Conservation (phyloP, 1,284 basidiomycete genomes). For the Chalciporus sp. region DNA sequence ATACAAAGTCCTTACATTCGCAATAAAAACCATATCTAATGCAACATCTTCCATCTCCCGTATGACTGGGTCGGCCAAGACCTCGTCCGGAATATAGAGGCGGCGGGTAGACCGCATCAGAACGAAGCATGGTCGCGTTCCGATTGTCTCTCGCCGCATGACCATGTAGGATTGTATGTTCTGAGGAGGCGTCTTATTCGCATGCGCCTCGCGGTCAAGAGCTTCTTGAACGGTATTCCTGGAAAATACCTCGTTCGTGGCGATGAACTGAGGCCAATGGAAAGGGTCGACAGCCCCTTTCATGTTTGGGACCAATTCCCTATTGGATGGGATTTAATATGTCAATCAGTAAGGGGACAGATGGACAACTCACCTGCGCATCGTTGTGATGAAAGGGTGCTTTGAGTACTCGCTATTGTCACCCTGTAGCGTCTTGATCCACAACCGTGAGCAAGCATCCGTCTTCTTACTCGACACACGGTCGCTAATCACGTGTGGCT, state of each 20-base stretch:
- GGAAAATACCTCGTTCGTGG: slow-evolving; percentile 23
- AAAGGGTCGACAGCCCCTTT: slow-evolving; percentile 26
- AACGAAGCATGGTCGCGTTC: slow-evolving; percentile 31
- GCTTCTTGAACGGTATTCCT: slow-evolving; percentile 28
- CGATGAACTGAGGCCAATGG: slow-evolving; percentile 33
- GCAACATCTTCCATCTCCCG: slow-evolving; percentile 31
- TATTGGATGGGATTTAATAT: background rate
- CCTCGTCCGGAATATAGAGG: slow-evolving; percentile 27
- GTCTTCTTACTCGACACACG: slow-evolving; percentile 23
- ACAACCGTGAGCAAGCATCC: slow-evolving; percentile 19
- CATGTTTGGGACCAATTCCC: slow-evolving; percentile 29
- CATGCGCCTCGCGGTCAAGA: slow-evolving; percentile 27
- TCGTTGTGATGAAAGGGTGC: slow-evolving; percentile 24
- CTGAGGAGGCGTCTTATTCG: slow-evolving; percentile 11
- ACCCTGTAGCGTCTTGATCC: slow-evolving; percentile 26
- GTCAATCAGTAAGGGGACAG: slow-evolving; percentile 2
- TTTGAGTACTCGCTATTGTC: slow-evolving; percentile 16
- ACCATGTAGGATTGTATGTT: slow-evolving; percentile 31
- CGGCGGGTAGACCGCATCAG: slow-evolving; percentile 32
- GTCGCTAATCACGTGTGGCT: slow-evolving; percentile 17
- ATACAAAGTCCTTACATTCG: slow-evolving; percentile 22
- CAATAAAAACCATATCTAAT: slow-evolving; percentile 31
- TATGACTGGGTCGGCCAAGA: slow-evolving; percentile 24
- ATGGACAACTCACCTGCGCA: slow-evolving; percentile 23
- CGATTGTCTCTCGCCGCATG: slow-evolving; percentile 31